phyloP scores from a whole-genome alignment of 768 basidiomycete genomes.

The Pseudohyphozyma bogoriensis region DNA sequence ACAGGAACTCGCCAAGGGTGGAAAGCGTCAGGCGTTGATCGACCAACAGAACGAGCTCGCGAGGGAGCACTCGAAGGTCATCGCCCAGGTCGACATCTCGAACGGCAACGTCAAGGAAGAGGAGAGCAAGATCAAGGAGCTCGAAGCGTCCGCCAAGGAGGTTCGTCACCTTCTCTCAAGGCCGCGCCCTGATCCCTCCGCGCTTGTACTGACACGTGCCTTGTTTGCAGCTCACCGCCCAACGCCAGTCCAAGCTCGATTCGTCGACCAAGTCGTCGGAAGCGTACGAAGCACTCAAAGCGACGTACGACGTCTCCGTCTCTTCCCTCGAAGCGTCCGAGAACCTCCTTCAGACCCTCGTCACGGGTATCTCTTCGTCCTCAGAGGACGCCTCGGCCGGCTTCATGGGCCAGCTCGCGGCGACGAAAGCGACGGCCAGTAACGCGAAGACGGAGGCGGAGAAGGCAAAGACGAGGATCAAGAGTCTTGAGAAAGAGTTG shows the following conservation, averaged over 20 bases:
- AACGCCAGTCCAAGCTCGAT: constrained; percentile 51
- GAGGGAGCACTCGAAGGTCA: constrained; percentile 67
- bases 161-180: too few species aligned
- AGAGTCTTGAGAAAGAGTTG: constrained; percentile 67
- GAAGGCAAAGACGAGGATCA: constrained; percentile 64
- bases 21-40: constrained; percentile 76
- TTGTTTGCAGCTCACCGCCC: constrained; percentile 47
- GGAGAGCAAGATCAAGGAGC: constrained; percentile 48
- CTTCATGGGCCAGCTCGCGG: constrained; percentile 91
- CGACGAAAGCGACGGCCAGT: constrained; percentile 63
- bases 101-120: constrained; percentile 68
- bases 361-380: constrained; percentile 77
- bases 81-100: constrained; percentile 77
- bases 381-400: constrained; percentile 64
- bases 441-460: constrained; percentile 75
- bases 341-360: constrained; percentile 85
- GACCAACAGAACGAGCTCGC: constrained; percentile 67
- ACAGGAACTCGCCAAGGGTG: constrained; percentile 81
- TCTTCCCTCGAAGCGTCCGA: constrained; percentile 62
- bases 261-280: constrained; percentile 52
- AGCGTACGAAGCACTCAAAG: constrained; percentile 55
- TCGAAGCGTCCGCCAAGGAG: constrained; percentile 52
- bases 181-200: not conserved
- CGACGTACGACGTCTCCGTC: constrained; percentile 54
- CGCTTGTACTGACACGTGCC: not conserved